Evolutionary conservation across 2,329 filamentous ascomycete genomes (phyloP), one percentile per base, ranked within the genome.

Genomic region (Orbilia brochopaga): DNA sequence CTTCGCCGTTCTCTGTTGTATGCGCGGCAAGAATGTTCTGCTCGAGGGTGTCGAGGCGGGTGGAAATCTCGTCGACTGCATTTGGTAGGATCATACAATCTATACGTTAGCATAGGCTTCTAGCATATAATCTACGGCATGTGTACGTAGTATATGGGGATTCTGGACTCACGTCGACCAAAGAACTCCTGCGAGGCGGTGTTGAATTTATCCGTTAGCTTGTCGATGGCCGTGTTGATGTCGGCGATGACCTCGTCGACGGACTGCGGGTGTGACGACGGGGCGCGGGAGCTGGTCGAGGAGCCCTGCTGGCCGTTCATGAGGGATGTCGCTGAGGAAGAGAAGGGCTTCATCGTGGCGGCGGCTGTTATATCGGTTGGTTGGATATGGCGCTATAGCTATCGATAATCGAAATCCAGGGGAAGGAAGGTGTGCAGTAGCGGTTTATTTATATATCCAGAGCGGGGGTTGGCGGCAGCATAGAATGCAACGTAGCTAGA

Each of bases 161-260:
- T 23, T 3, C 5, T 5, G 44, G n/a, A 54, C 46, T 21, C 56
- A 72, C 67, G 51, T 44, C 67, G 23, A 30, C 60, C 60, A 48
- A 72, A 72, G 51, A 72, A 72, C 46, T 72, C 67, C 19, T 72
- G 60, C 2, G 67, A 72, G 3, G 67, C 67, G 40, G 67, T 65
- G 55, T 63, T 72, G 50, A 72, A 72, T 19, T 72, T 72, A 27
- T 72, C 67, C 17, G 67, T 65, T n/a, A 72, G 24, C 56, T 72
- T 72, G 37, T 72, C 67, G 42, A 72, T 72, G n/a, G 67, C 67
- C 17, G 60, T 35, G 60, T 72, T 72, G 48, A 72, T 72, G 42
- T 72, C 67, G 17, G 67, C 67, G 60, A 72, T 72, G 40, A 72
- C 67, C 44, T 72, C 67, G 67, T 72, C 67, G 56, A 72, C 67